A percentile compares a stretch with the other conserved stretches of the same genome.
Conservation (phyloP, 768 basidiomycete genomes). For the Tricholoma flavovirens region DNA sequence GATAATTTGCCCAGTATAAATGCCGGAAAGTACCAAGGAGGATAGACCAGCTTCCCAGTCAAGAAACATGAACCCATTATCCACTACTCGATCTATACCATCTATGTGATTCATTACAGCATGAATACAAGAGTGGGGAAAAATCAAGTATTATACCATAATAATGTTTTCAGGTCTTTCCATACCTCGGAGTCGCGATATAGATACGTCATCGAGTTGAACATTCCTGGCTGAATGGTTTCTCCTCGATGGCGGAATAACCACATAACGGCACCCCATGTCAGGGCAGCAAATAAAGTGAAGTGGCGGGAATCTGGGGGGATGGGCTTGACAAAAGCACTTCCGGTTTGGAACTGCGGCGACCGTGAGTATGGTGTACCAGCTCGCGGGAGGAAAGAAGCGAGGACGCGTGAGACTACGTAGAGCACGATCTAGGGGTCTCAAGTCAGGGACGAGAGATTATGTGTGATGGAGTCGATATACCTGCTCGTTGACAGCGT, state of each 20-base stretch:
- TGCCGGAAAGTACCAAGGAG: conserved; percentile 48
- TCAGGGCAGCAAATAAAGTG: conserved; percentile 77
- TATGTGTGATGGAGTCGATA: conserved; percentile 16
- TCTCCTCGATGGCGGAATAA: conserved; percentile 83
- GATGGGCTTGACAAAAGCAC: conserved; percentile 53
- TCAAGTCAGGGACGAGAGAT: conserved; percentile 7
- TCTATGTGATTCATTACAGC: conserved; percentile 6
- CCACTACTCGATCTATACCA: background rate
- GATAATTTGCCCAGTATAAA: conserved; percentile 47
- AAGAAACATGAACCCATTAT: conserved; percentile 12
- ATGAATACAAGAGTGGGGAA: background rate
- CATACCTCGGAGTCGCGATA: conserved; percentile 91
- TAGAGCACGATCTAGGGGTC: conserved; percentile 84
- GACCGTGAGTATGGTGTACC: conserved; percentile 45
- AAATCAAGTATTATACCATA: conserved; percentile 84
- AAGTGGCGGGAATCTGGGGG: conserved; percentile 86
- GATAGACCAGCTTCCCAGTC: conserved; percentile 39
- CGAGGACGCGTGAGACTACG: conserved; percentile 86
- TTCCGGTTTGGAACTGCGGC: conserved; percentile 32
- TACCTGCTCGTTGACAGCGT: conserved; percentile 90
- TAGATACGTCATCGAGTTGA: conserved; percentile 91
- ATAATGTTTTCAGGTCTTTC: conserved; percentile 72
- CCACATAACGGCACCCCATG: conserved; percentile 98
- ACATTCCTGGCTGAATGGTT: conserved; percentile 95
- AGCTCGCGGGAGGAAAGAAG: conserved; percentile 86